phyloP scores from a whole-genome alignment of 179 eudicot species.

The Silene coronaria region DNA sequence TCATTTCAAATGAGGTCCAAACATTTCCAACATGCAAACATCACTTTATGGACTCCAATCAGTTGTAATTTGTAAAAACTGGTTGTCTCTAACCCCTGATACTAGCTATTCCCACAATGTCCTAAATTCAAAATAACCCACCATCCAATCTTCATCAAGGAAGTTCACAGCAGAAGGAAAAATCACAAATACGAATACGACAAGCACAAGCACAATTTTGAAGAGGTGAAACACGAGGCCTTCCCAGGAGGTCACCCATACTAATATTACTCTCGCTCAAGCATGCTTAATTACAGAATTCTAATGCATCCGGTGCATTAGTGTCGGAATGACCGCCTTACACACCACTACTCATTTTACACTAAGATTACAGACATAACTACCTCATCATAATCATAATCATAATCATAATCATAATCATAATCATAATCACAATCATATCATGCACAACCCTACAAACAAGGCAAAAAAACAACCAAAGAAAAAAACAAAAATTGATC shows the following conservation, averaged over 20 bases:
- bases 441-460: constrained; percentile 1
- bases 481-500: not conserved
- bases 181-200: too few relatives aligned
- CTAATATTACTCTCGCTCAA: too few relatives aligned
- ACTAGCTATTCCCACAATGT: not conserved
- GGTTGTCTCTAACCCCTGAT: not conserved
- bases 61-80: not conserved
- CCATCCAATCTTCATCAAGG: not conserved
- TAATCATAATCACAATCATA: constrained; percentile 1
- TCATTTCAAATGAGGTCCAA: not conserved
- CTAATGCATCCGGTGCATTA: too few relatives aligned
- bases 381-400: not conserved
- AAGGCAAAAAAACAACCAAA: not conserved
- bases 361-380: not conserved
- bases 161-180: not conserved
- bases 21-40: not conserved
- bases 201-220: too few relatives aligned
- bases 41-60: not conserved
- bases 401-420: constrained; percentile 4
- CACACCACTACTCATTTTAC: not conserved
- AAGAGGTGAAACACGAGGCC: too few relatives aligned
- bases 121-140: not conserved
- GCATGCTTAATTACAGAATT: too few relatives aligned
- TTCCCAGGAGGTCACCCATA: too few relatives aligned
- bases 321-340: not conserved